Evolutionary conservation across 1,284 basidiomycete species (phyloP).

Genomic region (Phylloporus gajari): DNA sequence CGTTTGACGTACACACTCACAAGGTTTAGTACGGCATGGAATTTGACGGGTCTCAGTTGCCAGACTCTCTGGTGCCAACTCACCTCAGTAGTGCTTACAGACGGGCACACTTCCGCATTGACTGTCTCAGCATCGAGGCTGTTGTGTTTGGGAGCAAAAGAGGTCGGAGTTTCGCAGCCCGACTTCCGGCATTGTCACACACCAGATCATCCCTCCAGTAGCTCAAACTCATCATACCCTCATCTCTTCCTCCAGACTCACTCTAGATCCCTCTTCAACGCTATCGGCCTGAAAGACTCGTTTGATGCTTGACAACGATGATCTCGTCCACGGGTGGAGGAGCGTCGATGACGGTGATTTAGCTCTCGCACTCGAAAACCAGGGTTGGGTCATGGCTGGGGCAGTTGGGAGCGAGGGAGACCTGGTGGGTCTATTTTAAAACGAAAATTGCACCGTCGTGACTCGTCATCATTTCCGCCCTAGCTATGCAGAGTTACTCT

Average conservation of each 20-base stretch:
- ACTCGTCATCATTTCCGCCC: constrained; percentile 23
- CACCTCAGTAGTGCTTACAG: no score
- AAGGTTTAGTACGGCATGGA: no score
- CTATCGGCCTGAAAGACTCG: neutral
- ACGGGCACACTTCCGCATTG: neutral
- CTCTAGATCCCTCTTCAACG: neutral
- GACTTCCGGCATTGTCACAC: constrained; percentile 34
- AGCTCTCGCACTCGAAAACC: constrained; percentile 75
- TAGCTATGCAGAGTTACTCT: constrained; percentile 80
- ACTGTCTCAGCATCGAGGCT: neutral
- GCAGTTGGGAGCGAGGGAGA: constrained; percentile 68
- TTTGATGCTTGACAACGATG: constrained; percentile 44
- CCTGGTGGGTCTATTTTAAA: constrained; percentile 60
- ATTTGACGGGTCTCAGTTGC: no score
- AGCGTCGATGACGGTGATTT: constrained; percentile 89
- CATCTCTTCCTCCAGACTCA: constrained; percentile 13
- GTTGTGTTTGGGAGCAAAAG: neutral
- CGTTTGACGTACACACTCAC: no score
- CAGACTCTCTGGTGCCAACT: no score
- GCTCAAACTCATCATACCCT: constrained; percentile 24
- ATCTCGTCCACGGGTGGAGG: constrained; percentile 54
- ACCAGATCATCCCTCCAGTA: constrained; percentile 45
- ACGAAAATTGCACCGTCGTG: constrained; percentile 8
- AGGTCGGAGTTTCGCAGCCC: constrained; percentile 30
- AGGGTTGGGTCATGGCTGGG: constrained; percentile 77